phyloP scores from a whole-genome alignment of 208 protist species.

The Leishmania guyanensis region DNA sequence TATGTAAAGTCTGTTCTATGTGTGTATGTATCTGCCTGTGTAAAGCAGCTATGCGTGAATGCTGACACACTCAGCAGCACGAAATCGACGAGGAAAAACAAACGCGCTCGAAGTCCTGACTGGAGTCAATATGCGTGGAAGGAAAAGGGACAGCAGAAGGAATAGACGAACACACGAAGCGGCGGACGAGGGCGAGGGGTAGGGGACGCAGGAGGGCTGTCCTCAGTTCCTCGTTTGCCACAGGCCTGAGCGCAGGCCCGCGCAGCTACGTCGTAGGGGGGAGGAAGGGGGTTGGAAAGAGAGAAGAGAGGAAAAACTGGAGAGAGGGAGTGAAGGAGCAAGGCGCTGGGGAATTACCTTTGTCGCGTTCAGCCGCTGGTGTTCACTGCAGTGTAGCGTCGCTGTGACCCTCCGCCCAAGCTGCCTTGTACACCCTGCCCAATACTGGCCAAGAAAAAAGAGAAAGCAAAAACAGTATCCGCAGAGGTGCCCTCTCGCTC shows the following conservation, averaged over 20 bases:
- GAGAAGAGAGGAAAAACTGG: neutral
- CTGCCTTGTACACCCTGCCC: neutral
- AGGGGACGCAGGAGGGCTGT: neutral
- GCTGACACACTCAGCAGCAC: neutral
- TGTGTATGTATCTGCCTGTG: conserved; percentile 2
- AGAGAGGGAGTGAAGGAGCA: neutral
- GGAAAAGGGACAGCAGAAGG: neutral
- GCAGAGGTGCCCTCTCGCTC: neutral
- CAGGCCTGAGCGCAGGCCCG: neutral
- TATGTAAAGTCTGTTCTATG: neutral
- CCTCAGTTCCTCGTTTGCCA: neutral
- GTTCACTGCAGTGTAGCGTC: neutral
- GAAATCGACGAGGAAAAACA: neutral
- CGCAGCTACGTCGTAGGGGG: neutral
- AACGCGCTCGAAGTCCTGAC: neutral
- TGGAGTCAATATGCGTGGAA: neutral
- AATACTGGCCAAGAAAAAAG: neutral
- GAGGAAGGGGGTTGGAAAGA: neutral
- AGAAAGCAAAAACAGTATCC: neutral
- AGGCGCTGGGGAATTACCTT: neutral
- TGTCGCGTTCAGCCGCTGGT: neutral
- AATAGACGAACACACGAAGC: neutral
- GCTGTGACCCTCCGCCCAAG: neutral
- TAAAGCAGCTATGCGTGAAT: neutral
- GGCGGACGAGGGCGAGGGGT: neutral